These are phyloP conservation scores for Apiospora saccharicola DNA, from an alignment of 2,329 filamentous ascomycete species.

Conservation along the genomic window DNA sequence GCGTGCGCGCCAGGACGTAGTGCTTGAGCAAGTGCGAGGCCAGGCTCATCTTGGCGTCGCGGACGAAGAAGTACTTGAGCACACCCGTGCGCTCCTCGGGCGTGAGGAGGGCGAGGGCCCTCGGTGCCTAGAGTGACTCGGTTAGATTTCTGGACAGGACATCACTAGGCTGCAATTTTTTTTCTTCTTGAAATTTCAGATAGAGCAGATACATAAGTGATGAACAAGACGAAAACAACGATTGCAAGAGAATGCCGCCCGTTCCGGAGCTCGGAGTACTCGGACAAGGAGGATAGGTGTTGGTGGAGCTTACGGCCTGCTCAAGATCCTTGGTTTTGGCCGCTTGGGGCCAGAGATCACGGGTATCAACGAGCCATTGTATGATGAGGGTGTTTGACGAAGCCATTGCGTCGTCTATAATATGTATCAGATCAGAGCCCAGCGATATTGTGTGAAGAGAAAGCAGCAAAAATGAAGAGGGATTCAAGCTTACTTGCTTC, in stretches of 20 bases:
- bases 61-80: slow-evolving; percentile 69
- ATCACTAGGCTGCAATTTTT: no score
- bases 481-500: not conserved
- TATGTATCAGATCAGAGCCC: not conserved
- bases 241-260: not conserved
- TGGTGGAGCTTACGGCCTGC: slow-evolving; percentile 49
- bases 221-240: not conserved
- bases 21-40: slow-evolving; percentile 79
- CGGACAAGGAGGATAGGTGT: slow-evolving; percentile 7
- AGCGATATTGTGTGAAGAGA: slow-evolving; percentile 3
- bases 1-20: slow-evolving; percentile 67
- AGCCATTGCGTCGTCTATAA: slow-evolving; percentile 34
- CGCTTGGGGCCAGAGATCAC: slow-evolving; percentile 62
- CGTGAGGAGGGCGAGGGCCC: slow-evolving; percentile 60
- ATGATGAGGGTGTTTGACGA: slow-evolving; percentile 50
- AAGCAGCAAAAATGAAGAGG: not conserved
- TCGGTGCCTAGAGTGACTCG: slow-evolving; percentile 54
- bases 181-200: no score
- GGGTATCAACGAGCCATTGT: slow-evolving; percentile 70
- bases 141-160: no score
- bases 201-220: no score
- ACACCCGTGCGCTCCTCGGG: slow-evolving; percentile 63
- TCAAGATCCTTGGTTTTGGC: slow-evolving; percentile 56
- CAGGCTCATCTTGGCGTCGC: slow-evolving; percentile 78
- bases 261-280: not conserved